Conservation (phyloP, 2,329 filamentous ascomycete species). For the Scytalidium lignicola region DNA sequence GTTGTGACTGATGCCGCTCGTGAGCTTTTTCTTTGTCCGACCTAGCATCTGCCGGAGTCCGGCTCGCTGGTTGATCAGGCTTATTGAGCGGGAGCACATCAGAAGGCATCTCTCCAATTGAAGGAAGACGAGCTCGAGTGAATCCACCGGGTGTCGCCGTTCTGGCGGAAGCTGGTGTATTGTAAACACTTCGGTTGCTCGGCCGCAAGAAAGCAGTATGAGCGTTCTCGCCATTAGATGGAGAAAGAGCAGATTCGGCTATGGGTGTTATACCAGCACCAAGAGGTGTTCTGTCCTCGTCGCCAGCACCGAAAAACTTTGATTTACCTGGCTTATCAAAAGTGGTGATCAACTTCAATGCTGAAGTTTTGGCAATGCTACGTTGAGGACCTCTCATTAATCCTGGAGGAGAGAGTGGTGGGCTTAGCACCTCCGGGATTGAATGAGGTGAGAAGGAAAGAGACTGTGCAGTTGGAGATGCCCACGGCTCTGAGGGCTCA, state of each 20-base stretch:
- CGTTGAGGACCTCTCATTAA: constrained; percentile 49
- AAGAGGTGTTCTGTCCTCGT: constrained; percentile 66
- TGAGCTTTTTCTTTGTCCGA: constrained; percentile 39
- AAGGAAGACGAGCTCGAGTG: constrained; percentile 63
- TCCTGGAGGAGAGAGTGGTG: constrained; percentile 69
- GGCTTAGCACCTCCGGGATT: constrained; percentile 60
- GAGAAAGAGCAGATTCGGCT: constrained; percentile 70
- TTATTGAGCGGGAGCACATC: constrained; percentile 39
- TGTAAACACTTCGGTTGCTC: constrained; percentile 61
- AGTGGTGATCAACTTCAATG: constrained; percentile 85
- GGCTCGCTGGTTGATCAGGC: constrained; percentile 34
- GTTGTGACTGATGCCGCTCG: constrained; percentile 24
- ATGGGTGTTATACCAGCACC: constrained; percentile 84
- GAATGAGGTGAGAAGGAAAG: constrained; percentile 50
- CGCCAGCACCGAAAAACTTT: constrained; percentile 54
- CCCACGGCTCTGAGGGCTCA: constrained; percentile 82
- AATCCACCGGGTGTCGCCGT: constrained; percentile 58
- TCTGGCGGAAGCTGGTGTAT: constrained; percentile 63
- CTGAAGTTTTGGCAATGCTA: constrained; percentile 71
- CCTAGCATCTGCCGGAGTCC: constrained; percentile 39
- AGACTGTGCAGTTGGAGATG: constrained; percentile 71
- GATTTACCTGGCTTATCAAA: constrained; percentile 63
- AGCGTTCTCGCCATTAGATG: constrained; percentile 58
- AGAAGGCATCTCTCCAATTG: constrained; percentile 66
- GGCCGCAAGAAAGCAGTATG: constrained; percentile 63